Evolutionary conservation across 345 rosid species (phyloP).

Genomic region (Ceriops tagal): DNA sequence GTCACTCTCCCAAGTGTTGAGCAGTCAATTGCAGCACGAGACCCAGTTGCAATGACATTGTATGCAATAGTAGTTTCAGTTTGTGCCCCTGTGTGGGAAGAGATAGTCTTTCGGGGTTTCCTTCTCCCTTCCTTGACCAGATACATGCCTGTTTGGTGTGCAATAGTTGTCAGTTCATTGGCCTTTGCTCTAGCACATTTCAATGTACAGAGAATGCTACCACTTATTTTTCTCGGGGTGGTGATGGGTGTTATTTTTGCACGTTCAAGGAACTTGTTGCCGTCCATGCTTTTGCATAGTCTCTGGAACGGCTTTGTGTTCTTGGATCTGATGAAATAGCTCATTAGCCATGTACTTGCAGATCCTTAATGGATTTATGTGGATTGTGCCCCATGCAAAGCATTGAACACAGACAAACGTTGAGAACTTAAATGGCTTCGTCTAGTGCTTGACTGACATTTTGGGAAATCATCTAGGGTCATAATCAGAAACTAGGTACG

Average conservation of each 20-base stretch:
- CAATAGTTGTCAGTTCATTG: conserved; percentile 79
- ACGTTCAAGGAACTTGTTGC: conserved; percentile 80
- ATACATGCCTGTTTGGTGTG: conserved; percentile 98
- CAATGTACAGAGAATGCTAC: conserved; percentile 96
- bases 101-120: conserved; percentile 94
- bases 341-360: conserved; percentile 8
- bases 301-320: conserved; percentile 98
- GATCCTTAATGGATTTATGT: conserved; percentile 12
- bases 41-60: conserved; percentile 91
- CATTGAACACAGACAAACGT: neutral
- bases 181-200: conserved; percentile 95
- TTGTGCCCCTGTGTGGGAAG: conserved; percentile 99
- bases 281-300: conserved; percentile 93
- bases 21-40: conserved; percentile 93
- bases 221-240: conserved; percentile 83
- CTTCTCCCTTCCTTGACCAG: conserved; percentile 92
- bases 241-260: conserved; percentile 90
- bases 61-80: conserved; percentile 84
- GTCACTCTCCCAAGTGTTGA: conserved; percentile 81
- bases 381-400: conserved; percentile 7
- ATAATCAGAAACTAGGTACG: conserved; percentile 10
- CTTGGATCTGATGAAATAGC: conserved; percentile 77
- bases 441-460: neutral
- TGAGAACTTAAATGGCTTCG: neutral
- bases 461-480: conserved; percentile 5